Base-by-base conservation (phyloP, 257 asterid species). In the Solanum paucissectum region DNA sequence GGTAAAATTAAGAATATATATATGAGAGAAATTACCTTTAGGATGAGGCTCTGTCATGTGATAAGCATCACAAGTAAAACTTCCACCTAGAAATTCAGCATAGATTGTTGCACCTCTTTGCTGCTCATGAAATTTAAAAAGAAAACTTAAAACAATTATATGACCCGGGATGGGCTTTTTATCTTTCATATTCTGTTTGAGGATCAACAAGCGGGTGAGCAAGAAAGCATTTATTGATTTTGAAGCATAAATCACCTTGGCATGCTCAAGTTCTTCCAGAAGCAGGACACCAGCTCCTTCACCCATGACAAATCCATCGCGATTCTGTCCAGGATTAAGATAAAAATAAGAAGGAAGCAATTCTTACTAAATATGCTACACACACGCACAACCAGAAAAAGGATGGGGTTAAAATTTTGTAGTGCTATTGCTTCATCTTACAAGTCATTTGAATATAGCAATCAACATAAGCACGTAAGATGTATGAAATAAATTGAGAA, bases 1-100 rank as follows among this genome's bases (percentile, higher is more conserved):
- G 64, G 4, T 55, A 55, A 52, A 52, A 55, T 55, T 18, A 55
- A 55, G 64, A 55, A 37, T 66, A 34, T 33, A 73, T 34, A 74
- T 37, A 75, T 23, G 66, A 49, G 69, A 49, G 44, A 49, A 60
- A 18, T 79, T 93, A 97, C 99, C 99, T 91, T 95, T 91, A 49
- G 99, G 99, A 89, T 97, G 99, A 90, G 99, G 99, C 91, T 96
- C 98, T 68, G 98, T 95, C 98, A 97, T 92, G 93, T 97, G 99
- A 94, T 97, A 96, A 73, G 99, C 99, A 89, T 97, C 99, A 92
- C 93, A 93, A 60, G 98, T 94, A 93, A 96, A 97, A 93, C 99
- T 97, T 92, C 99, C 99, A 89, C 99, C 99, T 87, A 97, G 94
- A 90, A 97, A 97, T 90, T 96, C 99, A 34, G 99, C 99, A 89